phyloP scores from a whole-genome alignment of 2,329 filamentous ascomycete species.

The Aspergillus melleus region DNA sequence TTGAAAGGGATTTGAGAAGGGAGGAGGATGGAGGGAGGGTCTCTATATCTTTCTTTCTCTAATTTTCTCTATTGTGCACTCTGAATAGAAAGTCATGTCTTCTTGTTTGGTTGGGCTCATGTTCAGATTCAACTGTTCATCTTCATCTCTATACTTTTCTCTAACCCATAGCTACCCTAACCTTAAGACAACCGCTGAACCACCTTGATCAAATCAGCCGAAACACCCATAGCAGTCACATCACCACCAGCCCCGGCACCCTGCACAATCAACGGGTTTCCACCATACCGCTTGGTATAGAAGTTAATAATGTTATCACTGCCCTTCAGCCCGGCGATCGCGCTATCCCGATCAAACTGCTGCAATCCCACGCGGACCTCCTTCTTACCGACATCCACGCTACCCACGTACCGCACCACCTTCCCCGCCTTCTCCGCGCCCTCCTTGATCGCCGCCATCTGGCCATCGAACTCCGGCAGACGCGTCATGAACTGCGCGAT shows the following conservation, averaged over 20 bases:
- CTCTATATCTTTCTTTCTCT: too few relatives aligned
- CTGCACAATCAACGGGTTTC: slow-evolving; percentile 89
- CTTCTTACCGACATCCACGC: slow-evolving; percentile 79
- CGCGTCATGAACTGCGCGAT: slow-evolving; percentile 83
- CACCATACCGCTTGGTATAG: slow-evolving; percentile 92
- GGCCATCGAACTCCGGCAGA: slow-evolving; percentile 77
- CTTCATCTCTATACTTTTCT: neutral
- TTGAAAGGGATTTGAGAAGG: too few relatives aligned
- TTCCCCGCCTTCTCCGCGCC: slow-evolving; percentile 84
- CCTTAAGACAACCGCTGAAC: slow-evolving; percentile 60
- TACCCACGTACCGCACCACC: slow-evolving; percentile 91
- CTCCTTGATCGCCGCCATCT: slow-evolving; percentile 87
- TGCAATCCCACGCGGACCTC: slow-evolving; percentile 89
- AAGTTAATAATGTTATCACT: slow-evolving; percentile 99
- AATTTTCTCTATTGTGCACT: too few relatives aligned
- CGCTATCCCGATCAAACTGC: slow-evolving; percentile 82
- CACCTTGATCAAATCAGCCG: slow-evolving; percentile 89
- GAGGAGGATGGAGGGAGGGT: too few relatives aligned
- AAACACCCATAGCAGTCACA: slow-evolving; percentile 96
- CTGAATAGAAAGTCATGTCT: neutral
- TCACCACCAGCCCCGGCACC: slow-evolving; percentile 92
- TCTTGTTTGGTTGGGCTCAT: neutral
- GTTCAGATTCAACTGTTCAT: neutral
- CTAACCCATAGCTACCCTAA: neutral
- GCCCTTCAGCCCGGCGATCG: slow-evolving; percentile 91